Evolutionary conservation across 1,139 yeast genomes (phyloP), one percentile per base, ranked within the genome.

Genomic region (Saccharomyces uvarum): DNA sequence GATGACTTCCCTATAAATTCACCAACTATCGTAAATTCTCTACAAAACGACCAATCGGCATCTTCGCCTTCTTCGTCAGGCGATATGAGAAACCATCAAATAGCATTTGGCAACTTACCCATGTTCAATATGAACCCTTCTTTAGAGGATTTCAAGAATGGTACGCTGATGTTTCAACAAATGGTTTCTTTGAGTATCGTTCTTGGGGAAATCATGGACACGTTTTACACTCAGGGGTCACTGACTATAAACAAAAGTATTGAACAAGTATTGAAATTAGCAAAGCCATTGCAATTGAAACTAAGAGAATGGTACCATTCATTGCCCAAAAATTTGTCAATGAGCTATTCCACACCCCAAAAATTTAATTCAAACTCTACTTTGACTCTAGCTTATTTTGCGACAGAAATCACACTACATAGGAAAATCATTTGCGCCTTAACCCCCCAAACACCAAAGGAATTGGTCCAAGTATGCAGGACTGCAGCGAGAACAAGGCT

Each of bases 271-370:
- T 73, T 91, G 54, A 81, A 79, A 61, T 67, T 79, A 29, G 97
- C 96, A 2, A 91, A 91, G 67, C 97, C 98, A 0, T 72, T 90
- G 49, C 97, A 91, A 67, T 73, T 90, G 57, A 78, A 79, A 59
- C 74, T 91, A 53, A 77, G 96, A 57, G 80, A 83, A 54, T 91
- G 97, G 97, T 88, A 88, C 67, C 93, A 85, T 59, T 78, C 86
- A 0, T 75, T 91, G 49, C 96, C 97, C 0, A 72, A 76, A 3
- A 81, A 79, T 55, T 72, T 89, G 42, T 89, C 84, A 55, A 84
- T 87, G 88, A 75, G 71, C 53, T 74, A 82, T 0, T 77, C 80
- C 8, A 82, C 78, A 59, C 82, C 85, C 4, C 74, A 88, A 51
- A 84, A 81, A 63, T 72, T 82, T 46, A 82, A 83, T 56, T 76